Evolutionary conservation across 495 filamentous ascomycete genomes (phyloP).

Genomic region (Filosporella fistucella): DNA sequence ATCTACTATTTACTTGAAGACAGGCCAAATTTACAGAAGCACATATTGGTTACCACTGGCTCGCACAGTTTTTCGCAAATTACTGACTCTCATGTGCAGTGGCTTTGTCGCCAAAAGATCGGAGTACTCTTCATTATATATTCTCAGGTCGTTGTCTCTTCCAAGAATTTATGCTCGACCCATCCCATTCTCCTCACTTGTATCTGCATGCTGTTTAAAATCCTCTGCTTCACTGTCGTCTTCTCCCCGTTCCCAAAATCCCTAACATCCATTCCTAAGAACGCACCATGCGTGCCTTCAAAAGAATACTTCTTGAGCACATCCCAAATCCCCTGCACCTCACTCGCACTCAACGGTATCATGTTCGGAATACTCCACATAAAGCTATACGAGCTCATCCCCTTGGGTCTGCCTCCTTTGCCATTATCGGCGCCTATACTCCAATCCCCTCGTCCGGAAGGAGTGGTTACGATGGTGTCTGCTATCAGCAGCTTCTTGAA

Average conservation of each 20-base stretch:
- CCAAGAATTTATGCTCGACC: constrained; percentile 37
- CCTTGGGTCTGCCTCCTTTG: constrained; percentile 41
- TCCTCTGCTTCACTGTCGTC: constrained; percentile 49
- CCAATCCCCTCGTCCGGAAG: constrained; percentile 44
- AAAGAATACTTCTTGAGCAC: constrained; percentile 54
- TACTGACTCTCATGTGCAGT: too few relatives aligned
- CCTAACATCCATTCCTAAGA: constrained; percentile 52
- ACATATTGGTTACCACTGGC: too few relatives aligned
- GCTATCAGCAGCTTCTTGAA: constrained; percentile 56
- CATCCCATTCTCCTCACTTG: constrained; percentile 56
- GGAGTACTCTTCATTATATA: too few relatives aligned
- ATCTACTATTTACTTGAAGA: too few relatives aligned
- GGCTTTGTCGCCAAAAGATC: too few relatives aligned
- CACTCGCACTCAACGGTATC: constrained; percentile 61
- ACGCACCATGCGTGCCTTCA: constrained; percentile 60
- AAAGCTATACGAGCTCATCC: constrained; percentile 62
- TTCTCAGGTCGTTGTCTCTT: too few relatives aligned
- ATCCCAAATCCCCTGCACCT: constrained; percentile 48
- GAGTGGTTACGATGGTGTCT: constrained; percentile 65
- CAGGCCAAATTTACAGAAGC: too few relatives aligned
- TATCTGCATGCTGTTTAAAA: constrained; percentile 74
- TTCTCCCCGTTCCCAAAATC: constrained; percentile 15
- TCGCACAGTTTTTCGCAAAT: too few relatives aligned
- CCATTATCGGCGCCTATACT: constrained; percentile 17
- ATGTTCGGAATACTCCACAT: constrained; percentile 80